Evolutionary conservation across 192 early-diverging fungal genomes (phyloP), one percentile per base, ranked within the genome.

Genomic region (Polychytrium aggregatum): DNA sequence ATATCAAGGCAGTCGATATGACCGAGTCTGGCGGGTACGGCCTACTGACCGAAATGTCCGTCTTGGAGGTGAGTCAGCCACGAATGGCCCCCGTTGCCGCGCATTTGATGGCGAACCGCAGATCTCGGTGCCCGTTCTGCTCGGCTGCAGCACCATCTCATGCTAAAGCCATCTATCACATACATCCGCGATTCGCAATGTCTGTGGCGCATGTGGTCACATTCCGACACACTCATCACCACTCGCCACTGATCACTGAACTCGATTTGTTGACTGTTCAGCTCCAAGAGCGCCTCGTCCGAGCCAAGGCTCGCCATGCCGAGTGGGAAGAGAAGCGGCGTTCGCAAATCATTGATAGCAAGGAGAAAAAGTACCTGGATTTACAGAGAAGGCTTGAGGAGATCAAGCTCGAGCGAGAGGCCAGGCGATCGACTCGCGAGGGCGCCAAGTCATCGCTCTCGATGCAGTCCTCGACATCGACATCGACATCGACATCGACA

Each of bases 31-130:
- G 67, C 1, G 56, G 62, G 13, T 30, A 70, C 14, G 74, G 74
- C 1, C 41, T 77, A 24, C 41, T 77, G 2, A 63, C 62, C 1
- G 74, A 77, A 56, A 77, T 77, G 74, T 77, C 70, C 10, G 57
- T 73, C 9, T 18, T 63, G 3, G 74, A 77, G 54, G 68, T 72
- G 48, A 38, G 37, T 31, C 27, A 29, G 9, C n/a, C 25, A 26
- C 20, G n/a, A n/a, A n/a, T n/a, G n/a, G n/a, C n/a, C n/a, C n/a
- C n/a, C n/a, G n/a, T n/a, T n/a, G n/a, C n/a, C n/a, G n/a, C n/a
- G n/a, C n/a, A n/a, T n/a, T n/a, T n/a, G n/a, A n/a, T n/a, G n/a
- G n/a, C n/a, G n/a, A n/a, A n/a, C n/a, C n/a, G n/a, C n/a, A n/a
- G n/a, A n/a, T n/a, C n/a, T n/a, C n/a, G n/a, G n/a, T n/a, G n/a